Evolutionary conservation across 768 basidiomycete species (phyloP), one percentile per base, ranked within the genome.

Genomic region (Xerocomus brunneocitrinus): DNA sequence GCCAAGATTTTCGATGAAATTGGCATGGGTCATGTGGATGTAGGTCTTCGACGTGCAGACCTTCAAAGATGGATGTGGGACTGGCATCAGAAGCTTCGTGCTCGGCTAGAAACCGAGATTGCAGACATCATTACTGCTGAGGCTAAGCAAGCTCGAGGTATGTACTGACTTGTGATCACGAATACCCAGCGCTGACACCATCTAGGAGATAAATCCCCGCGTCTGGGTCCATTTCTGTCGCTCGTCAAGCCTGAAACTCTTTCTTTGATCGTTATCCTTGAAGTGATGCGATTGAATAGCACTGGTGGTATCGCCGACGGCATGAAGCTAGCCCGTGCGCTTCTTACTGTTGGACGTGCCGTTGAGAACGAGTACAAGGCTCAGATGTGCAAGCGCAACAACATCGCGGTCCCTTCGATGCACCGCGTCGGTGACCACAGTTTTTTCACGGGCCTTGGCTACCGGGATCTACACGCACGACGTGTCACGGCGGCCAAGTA

Each of bases 291-390:
- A 5, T 67, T 93, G 10, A 81, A 85, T 31, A 86, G 89, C 6
- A 75, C 80, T 1, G 88, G 90, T 6, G 89, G 90, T 12, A 76
- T 93, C n/a, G 61, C 75, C 0, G 82, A 85, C 38, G 95, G 94
- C 4, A 91, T 95, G 86, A 95, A 97, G 70, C 87, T 91, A 0
- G 80, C 93, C 1, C 78, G 91, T 0, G 91, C 89, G 0, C 75
- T 97, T 54, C 73, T 97, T 22, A 70, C 78, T 0, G 79, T 98
- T 22, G 95, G 95, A 0, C 83, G 79, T 54, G 89, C 88, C 0
- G 82, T 98, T 34, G 95, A 98, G 73, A 78, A 82, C 47, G 95
- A 98, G 74, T 89, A 94, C 75, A 89, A 94, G 67, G 84, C 90
- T 3, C 79, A 89, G 65, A 83, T 91, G 64, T 86, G 85, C 72